Base-by-base conservation (phyloP, 495 filamentous ascomycete genomes). In the Hypoxylon fragiforme region DNA sequence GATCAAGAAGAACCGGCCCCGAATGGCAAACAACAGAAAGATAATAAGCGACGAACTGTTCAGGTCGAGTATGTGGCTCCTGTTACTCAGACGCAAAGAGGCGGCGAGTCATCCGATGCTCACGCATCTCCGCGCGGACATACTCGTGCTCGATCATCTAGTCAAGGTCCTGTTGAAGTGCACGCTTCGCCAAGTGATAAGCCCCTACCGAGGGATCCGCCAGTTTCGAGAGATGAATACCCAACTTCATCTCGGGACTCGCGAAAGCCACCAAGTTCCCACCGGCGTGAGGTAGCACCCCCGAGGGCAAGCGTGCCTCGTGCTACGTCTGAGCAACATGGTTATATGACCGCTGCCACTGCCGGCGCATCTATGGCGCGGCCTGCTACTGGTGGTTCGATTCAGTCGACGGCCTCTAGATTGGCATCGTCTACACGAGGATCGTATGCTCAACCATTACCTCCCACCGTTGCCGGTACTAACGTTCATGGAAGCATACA, bases 61-160 rank as follows among this genome's bases (percentile, higher is more conserved):
- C 94, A 99, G 71, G 90, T 97, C 9, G 94, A 99, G 73, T 99
- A 99, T 75, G 95, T 99, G 42, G 87, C 90, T 32, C 95, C 94
- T 30, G 84, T 85, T 22, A 94, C 89, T 13, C 84, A 90, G 57
- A 97, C 94, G 3, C 77, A 80, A 59, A 68, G 77, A 21, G 76
- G 76, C 18, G 68, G 63, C n/a, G 78, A 81, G 35, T 65, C 79
- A 41, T 62, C 58, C 37, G 64, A 57, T 45, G 42, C 22, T 44
- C 60, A 50, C 19, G 40, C 55, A 9, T 43, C 65, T 5, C 22
- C 70, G 7, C 57, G 69, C 31, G 69, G 73, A 38, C 72, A 71
- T 55, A 81, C 80, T n/a, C 78, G 81, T 22, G 77, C 75, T 36
- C 73, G 78, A 16, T 73, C 71, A 7, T 76, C 70, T 28, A 76